These are phyloP conservation scores for Sarocladium strictum DNA, from an alignment of 2,329 filamentous ascomycete species.

Conservation along the genomic window DNA sequence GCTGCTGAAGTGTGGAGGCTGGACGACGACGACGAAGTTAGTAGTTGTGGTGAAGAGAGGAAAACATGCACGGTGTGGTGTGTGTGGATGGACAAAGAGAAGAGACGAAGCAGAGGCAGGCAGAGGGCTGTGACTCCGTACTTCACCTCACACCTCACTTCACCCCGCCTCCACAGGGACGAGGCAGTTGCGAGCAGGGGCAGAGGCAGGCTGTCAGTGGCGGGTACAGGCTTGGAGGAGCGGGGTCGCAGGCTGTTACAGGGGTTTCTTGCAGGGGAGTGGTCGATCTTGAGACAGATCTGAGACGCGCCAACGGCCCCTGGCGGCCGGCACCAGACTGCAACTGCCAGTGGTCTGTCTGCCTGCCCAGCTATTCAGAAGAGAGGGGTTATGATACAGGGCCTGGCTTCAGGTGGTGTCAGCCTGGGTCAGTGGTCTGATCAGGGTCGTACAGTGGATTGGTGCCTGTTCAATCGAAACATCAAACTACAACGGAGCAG, in stretches of 20 bases:
- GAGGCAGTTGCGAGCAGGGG: neutral
- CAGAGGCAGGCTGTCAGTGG: neutral
- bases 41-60: no score
- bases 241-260: constrained; percentile 6
- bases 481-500: no score
- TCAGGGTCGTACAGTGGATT: neutral
- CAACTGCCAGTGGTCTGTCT: no score
- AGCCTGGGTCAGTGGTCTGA: neutral
- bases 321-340: neutral
- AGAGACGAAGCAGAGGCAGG: neutral
- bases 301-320: constrained; percentile 27
- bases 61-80: no score
- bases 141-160: neutral
- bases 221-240: neutral
- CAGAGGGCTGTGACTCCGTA: no score
- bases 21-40: no score
- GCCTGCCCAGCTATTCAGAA: no score
- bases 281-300: constrained; percentile 35
- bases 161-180: neutral
- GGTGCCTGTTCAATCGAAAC: no score
- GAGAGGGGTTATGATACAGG: neutral
- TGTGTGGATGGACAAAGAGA: neutral
- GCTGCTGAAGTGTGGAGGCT: neutral
- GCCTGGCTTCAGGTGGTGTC: neutral
- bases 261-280: constrained; percentile 13